Conservation (phyloP, 345 rosid species). For the Litchi chinensis region DNA sequence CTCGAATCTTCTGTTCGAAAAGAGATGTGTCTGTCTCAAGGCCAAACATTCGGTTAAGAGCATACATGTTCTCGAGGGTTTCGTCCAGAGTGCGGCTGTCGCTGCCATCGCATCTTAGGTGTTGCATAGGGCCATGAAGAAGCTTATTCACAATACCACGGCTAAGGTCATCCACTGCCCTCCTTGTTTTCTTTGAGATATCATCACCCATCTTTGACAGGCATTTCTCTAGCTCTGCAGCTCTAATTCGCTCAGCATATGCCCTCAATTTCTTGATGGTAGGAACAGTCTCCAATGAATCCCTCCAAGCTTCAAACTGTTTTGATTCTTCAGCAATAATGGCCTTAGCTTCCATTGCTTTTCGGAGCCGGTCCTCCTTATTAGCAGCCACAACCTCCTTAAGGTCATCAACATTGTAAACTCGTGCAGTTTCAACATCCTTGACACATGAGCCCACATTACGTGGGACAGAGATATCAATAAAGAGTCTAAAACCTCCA, state of each 20-base stretch:
- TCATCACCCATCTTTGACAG: slow-evolving; percentile 93
- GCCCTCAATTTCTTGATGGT: slow-evolving; percentile 95
- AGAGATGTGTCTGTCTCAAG: slow-evolving; percentile 77
- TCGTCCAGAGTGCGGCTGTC: slow-evolving; percentile 75
- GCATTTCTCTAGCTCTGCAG: slow-evolving; percentile 83
- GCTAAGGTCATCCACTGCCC: slow-evolving; percentile 89
- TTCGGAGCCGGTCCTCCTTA: slow-evolving; percentile 86
- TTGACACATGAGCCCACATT: slow-evolving; percentile 82
- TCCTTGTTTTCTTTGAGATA: slow-evolving; percentile 76
- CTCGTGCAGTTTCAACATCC: slow-evolving; percentile 53
- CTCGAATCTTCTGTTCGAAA: slow-evolving; percentile 81
- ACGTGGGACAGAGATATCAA: slow-evolving; percentile 91
- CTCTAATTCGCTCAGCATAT: slow-evolving; percentile 88
- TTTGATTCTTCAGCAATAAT: slow-evolving; percentile 79
- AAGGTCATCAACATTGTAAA: slow-evolving; percentile 92
- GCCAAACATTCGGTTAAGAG: slow-evolving; percentile 92
- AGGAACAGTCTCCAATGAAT: slow-evolving; percentile 91
- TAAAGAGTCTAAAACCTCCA: slow-evolving; percentile 71
- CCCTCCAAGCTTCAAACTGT: slow-evolving; percentile 95
- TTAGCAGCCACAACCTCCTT: slow-evolving; percentile 99
- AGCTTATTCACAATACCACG: slow-evolving; percentile 92
- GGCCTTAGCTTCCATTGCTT: slow-evolving; percentile 94
- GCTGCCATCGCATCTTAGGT: slow-evolving; percentile 89
- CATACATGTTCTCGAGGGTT: slow-evolving; percentile 96
- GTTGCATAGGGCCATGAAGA: slow-evolving; percentile 98